phyloP scores from a whole-genome alignment of 2,329 filamentous ascomycete species.

The Zymoseptoria brevis region DNA sequence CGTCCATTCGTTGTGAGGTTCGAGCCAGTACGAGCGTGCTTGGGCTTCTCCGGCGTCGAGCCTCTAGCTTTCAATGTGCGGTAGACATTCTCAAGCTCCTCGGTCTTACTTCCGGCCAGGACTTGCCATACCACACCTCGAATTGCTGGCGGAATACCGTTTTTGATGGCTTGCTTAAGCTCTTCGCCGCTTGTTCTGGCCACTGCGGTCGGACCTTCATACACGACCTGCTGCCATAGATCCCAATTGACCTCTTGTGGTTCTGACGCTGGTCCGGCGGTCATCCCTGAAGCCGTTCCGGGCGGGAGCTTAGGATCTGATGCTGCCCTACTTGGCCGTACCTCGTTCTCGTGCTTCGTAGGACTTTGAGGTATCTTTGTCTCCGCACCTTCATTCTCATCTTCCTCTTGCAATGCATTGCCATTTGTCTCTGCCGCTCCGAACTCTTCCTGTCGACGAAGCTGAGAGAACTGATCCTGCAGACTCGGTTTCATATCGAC shows the following conservation, averaged over 20 bases:
- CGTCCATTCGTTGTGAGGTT: constrained; percentile 45
- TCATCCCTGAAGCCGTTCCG: constrained; percentile 76
- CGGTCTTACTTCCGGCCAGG: constrained; percentile 86
- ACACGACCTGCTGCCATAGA: constrained; percentile 91
- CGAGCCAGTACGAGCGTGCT: constrained; percentile 15
- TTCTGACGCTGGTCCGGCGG: constrained; percentile 67
- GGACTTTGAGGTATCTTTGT: constrained; percentile 24
- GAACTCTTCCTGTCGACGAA: constrained; percentile 41
- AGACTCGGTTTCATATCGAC: constrained; percentile 33
- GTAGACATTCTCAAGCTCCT: constrained; percentile 82
- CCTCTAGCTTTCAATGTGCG: constrained; percentile 70
- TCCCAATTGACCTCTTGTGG: constrained; percentile 87
- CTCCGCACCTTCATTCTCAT: constrained; percentile 22
- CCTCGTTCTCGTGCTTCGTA: constrained; percentile 24
- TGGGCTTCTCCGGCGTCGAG: constrained; percentile 60
- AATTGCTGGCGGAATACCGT: constrained; percentile 88
- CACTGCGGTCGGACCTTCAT: constrained; percentile 84
- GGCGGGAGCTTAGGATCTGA: constrained; percentile 55
- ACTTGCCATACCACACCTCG: constrained; percentile 99
- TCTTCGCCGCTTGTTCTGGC: constrained; percentile 82
- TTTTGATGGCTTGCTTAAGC: constrained; percentile 81
- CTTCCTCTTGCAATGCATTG: constrained; percentile 9
- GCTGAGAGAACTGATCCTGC: constrained; percentile 39
- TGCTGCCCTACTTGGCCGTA: constrained; percentile 6
- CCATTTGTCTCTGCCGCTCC: constrained; percentile 14